Conservation (phyloP, 225 moss, liverwort and hornwort genomes). For the Polytrichum formosum region DNA sequence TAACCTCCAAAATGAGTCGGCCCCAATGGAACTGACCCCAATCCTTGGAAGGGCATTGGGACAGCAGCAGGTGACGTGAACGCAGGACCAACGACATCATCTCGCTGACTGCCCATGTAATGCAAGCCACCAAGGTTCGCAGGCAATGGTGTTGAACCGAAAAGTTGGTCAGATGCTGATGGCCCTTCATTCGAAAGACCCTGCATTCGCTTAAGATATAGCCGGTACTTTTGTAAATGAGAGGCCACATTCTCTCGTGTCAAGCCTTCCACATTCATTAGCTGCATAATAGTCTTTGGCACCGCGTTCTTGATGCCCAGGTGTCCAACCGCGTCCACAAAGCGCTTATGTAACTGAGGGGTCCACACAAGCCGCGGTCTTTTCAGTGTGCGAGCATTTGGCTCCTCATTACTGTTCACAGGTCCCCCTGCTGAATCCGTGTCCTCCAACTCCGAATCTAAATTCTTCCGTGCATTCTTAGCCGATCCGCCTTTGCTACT, state of each 20-base stretch:
- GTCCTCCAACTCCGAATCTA: slow-evolving; percentile 88
- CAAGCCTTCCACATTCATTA: slow-evolving; percentile 97
- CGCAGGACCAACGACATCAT: slow-evolving; percentile 50
- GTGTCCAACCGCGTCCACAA: slow-evolving; percentile 92
- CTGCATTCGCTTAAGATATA: slow-evolving; percentile 93
- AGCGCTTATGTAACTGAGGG: slow-evolving; percentile 85
- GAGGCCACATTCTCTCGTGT: slow-evolving; percentile 93
- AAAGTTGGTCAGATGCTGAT: slow-evolving; percentile 82
- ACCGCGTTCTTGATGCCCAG: slow-evolving; percentile 90
- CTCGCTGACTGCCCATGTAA: slow-evolving; percentile 74
- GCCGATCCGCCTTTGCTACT: slow-evolving; percentile 58
- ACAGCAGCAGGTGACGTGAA: slow-evolving; percentile 49
- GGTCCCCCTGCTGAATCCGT: slow-evolving; percentile 94
- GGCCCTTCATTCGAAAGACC: slow-evolving; percentile 80
- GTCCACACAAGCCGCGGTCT: slow-evolving; percentile 89
- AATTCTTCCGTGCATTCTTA: slow-evolving; percentile 74
- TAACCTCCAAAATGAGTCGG: slow-evolving; percentile 63
- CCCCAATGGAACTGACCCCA: slow-evolving; percentile 42
- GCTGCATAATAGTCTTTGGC: slow-evolving; percentile 96
- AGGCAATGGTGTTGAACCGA: slow-evolving; percentile 83
- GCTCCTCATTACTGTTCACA: slow-evolving; percentile 71
- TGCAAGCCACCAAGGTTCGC: slow-evolving; percentile 72
- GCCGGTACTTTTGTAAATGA: slow-evolving; percentile 86
- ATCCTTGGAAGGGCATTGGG: slow-evolving; percentile 54
- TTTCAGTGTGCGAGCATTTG: slow-evolving; percentile 82